Base-by-base conservation (phyloP, 1,284 basidiomycete genomes). In the Rhodotorula sp. region DNA sequence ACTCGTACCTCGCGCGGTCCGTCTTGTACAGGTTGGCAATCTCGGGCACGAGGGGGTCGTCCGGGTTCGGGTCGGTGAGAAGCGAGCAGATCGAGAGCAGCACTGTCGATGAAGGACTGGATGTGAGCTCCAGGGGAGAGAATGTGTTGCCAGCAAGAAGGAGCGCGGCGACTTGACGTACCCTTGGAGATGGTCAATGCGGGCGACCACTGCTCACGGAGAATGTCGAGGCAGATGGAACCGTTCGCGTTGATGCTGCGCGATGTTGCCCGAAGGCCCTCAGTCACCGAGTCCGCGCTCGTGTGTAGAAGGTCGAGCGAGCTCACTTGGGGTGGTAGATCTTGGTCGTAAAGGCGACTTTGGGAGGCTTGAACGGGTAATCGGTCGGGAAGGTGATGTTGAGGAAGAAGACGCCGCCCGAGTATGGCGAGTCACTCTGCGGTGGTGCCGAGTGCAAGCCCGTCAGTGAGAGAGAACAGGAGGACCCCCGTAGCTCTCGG, bases 321-420 rank as follows among this genome's bases (percentile, higher is more conserved):
- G 66, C 76, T 46, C n/a, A 77, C 76, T 85, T 85, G 53, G 84
- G 84, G 80, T 85, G 85, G 79, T 83, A 84, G 80, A 85, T 85
- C 80, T 87, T 97, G 80, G 95, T 99, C 78, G 92, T 94, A 84
- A 99, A 99, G 84, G 90, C 91, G 82, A 99, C 93, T 87, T 98
- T 98, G 82, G 96, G 96, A 54, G 96, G 95, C 85, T 95, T 95
- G 89, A 97, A 96, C 55, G 94, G 94, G 85, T 97, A 97, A 83
- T 97, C 94, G 83, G 89, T 89, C 60, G 91, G 91, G 87, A 95
- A 95, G 61, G 86, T 88, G 82, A 95, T 95, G 69, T 88, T 76
- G 54, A 79, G 73, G 73, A 80, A 79, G 75, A 79, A 78, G 55
- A 78, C 75, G 55, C 78, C 78, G 59, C 78, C 78, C 24, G 76